Conservation (phyloP, 371 early-diverging fungal species). For the Apophysomyces trapeziformis region DNA sequence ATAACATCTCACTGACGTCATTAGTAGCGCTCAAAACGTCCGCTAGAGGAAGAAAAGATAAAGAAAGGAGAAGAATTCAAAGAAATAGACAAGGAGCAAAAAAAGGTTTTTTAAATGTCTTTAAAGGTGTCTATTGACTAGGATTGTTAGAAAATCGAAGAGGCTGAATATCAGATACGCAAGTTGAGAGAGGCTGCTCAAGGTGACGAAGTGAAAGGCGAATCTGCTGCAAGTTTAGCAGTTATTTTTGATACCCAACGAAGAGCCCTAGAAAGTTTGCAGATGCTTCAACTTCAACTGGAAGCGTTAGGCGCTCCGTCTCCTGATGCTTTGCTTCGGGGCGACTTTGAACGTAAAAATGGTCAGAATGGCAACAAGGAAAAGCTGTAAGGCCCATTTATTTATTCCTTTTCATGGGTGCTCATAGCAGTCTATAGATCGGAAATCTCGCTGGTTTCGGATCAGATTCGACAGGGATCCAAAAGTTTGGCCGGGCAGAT, state of each 20-base stretch:
- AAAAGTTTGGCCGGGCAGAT: constrained; percentile 17
- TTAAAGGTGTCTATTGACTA: background rate
- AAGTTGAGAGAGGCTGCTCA: constrained; percentile 42
- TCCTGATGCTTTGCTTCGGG: constrained; percentile 29
- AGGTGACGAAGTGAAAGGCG: constrained; percentile 30
- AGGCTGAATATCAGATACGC: constrained; percentile 49
- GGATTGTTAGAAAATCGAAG: constrained; percentile 55
- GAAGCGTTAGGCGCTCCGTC: constrained; percentile 61
- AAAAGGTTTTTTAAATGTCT: constrained; percentile 35
- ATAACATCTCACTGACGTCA: background rate
- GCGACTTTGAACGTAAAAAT: constrained; percentile 26
- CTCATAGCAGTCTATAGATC: background rate
- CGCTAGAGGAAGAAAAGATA: constrained; percentile 65
- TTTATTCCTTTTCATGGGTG: background rate
- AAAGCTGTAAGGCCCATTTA: constrained; percentile 19
- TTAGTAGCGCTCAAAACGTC: constrained; percentile 50
- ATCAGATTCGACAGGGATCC: constrained; percentile 22
- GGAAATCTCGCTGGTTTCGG: constrained; percentile 15
- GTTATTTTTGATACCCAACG: constrained; percentile 67
- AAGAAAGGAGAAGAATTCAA: constrained; percentile 60
- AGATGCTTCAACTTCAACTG: constrained; percentile 59
- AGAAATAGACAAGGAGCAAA: constrained; percentile 50
- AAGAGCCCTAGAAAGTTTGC: constrained; percentile 69
- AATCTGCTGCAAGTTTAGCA: constrained; percentile 41
- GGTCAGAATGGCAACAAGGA: constrained; percentile 2